phyloP scores from a whole-genome alignment of 2,329 filamentous ascomycete species.

The Ascochyta pisi region DNA sequence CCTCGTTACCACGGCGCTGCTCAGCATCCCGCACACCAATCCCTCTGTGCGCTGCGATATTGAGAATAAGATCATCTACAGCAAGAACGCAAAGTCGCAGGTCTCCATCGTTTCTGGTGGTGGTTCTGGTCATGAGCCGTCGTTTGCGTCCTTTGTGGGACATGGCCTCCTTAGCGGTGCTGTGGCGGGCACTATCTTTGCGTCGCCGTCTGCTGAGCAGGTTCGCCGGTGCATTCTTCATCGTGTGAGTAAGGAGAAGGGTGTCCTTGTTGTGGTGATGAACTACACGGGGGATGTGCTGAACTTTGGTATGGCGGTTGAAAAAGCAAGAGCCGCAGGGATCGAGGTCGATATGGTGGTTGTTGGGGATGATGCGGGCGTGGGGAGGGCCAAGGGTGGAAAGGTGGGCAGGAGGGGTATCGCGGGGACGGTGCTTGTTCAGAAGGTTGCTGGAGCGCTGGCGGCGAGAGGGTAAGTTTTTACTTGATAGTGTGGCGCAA shows the following conservation, averaged over 20 bases:
- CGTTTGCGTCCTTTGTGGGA: constrained; percentile 85
- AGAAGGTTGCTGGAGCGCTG: constrained; percentile 86
- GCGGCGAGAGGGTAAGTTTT: constrained; percentile 69
- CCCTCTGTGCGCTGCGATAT: constrained; percentile 80
- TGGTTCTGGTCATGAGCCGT: constrained; percentile 88
- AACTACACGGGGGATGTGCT: constrained; percentile 83
- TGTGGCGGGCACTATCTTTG: constrained; percentile 87
- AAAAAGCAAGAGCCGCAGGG: constrained; percentile 85
- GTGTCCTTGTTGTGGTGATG: constrained; percentile 91
- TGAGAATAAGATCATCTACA: constrained; percentile 73
- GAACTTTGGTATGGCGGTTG: constrained; percentile 92
- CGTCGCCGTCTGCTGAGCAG: constrained; percentile 81
- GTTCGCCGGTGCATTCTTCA: constrained; percentile 77
- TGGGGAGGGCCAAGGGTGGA: constrained; percentile 80
- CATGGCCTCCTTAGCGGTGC: constrained; percentile 79
- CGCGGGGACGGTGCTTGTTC: constrained; percentile 87
- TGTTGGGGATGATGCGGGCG: constrained; percentile 90
- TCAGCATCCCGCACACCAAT: constrained; percentile 81
- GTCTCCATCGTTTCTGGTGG: constrained; percentile 89
- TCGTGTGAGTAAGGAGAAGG: constrained; percentile 72
- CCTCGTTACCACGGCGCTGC: constrained; percentile 78
- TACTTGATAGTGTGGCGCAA: background rate
- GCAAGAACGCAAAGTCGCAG: constrained; percentile 51
- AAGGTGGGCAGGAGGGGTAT: constrained; percentile 92
- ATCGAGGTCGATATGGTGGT: constrained; percentile 86